Evolutionary conservation across 2,329 filamentous ascomycete species (phyloP), one percentile per base, ranked within the genome.

Genomic region (Penicillium oxalicum): DNA sequence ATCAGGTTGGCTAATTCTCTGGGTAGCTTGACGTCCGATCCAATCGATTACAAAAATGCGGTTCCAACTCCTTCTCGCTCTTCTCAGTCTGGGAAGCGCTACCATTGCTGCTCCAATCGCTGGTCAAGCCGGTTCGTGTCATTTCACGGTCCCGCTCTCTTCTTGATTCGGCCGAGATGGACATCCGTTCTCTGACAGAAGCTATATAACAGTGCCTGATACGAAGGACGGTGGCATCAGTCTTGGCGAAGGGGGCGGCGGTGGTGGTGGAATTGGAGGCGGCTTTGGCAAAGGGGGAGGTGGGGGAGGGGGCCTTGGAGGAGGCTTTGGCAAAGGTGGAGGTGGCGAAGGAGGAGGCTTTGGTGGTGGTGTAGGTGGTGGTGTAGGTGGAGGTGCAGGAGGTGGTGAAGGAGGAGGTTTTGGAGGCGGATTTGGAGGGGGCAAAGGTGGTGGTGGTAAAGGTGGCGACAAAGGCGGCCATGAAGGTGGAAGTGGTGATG

Each of bases 81-180:
- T 54, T 25, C 40, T 54, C 6, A 26, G 49, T 26, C 38, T 56
- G 11, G 50, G 45, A 45, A 44, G 44, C 27, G 44, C 44, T 37
- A 40, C 52, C 39, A 37, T 56, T 47, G 52, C 54, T 39, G 44
- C 50, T 24, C 54, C 54, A 8, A 40, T 56, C 26, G 47, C 54
- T 9, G 33, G 32, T 11, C 37, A 53, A 38, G 51, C 46, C 13
- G 32, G 53, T 55, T n/a, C 29, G 53, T 53, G 11, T 18, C 18
- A 18, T 18, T 18, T 18, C 18, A 18, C 18, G 2, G 18, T 18
- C 2, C 18, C 18, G 2, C 2, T 18, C 18, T 18, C 38, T 11
- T n/a, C 35, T 26, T 26, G 27, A 36, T 28, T 7, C 13, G 36
- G 18, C 12, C n/a, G 2, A 7, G 12, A n/a, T 36, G 12, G 32